phyloP scores from a whole-genome alignment of 2,329 filamentous ascomycete species.

The Neonectria magnoliae region DNA sequence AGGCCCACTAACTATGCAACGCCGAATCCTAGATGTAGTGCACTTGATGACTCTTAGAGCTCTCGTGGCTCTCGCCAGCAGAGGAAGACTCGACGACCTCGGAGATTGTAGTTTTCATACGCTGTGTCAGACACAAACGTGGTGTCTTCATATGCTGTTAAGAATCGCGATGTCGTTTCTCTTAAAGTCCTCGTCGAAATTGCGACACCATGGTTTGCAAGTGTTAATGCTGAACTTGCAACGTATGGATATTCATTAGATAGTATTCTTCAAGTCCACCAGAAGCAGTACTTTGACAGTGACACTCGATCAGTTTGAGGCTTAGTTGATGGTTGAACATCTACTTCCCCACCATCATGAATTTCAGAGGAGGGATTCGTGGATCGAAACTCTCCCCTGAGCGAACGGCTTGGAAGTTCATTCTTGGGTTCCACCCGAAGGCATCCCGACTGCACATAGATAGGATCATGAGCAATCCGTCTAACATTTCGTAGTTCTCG shows the following conservation, averaged over 20 bases:
- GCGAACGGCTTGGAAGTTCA: constrained; percentile 45
- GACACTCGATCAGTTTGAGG: constrained; percentile 55
- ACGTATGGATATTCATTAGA: constrained; percentile 53
- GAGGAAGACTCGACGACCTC: constrained; percentile 15
- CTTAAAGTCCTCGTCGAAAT: not conserved
- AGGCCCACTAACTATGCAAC: not conserved
- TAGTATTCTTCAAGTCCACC: constrained; percentile 52
- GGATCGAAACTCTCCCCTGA: constrained; percentile 26
- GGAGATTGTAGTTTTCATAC: constrained; percentile 2
- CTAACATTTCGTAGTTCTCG: constrained; percentile 36
- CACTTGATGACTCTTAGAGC: constrained; percentile 19
- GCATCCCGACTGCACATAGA: constrained; percentile 49
- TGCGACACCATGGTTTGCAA: not conserved
- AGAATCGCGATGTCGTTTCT: too few species aligned
- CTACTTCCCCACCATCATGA: constrained; percentile 52
- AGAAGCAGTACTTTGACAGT: constrained; percentile 38
- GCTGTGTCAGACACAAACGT: constrained; percentile 3
- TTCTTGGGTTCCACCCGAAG: constrained; percentile 52
- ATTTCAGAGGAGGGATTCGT: constrained; percentile 48
- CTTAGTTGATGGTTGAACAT: constrained; percentile 56
- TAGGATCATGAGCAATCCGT: constrained; percentile 45
- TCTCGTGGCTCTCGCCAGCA: constrained; percentile 13
- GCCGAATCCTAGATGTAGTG: constrained; percentile 13
- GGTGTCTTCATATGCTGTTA: not conserved
- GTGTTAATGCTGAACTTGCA: constrained; percentile 25